Conservation (phyloP, 495 filamentous ascomycete species). For the Pseudoneurospora amorphoporcata region DNA sequence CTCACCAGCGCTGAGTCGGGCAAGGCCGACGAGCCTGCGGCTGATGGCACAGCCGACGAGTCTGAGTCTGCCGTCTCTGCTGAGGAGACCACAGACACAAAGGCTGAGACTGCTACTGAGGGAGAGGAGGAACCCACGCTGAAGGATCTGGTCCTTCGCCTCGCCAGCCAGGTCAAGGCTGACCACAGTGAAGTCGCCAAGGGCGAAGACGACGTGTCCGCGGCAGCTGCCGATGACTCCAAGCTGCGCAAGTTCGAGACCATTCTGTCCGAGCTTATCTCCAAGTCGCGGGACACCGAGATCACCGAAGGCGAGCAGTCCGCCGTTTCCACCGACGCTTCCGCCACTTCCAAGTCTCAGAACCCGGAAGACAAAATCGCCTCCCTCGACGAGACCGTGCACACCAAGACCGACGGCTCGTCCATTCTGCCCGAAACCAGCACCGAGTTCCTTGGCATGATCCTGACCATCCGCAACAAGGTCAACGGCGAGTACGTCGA, state of each 20-base stretch:
- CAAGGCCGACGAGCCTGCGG: conserved; percentile 3
- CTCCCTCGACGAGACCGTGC: conserved; percentile 2
- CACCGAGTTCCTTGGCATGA: conserved; percentile 48
- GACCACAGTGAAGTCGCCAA: background rate
- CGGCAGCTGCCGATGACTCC: conserved; percentile 9
- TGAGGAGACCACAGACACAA: background rate
- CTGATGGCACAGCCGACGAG: background rate
- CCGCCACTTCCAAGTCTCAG: background rate
- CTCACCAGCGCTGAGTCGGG: conserved; percentile 20
- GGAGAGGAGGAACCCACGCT: conserved; percentile 11
- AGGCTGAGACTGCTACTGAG: conserved; percentile 10
- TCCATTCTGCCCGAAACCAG: conserved; percentile 2
- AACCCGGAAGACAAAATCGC: conserved; percentile 1
- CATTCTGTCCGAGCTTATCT: conserved; percentile 29
- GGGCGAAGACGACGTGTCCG: conserved; percentile 2
- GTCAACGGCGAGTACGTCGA: conserved; percentile 56
- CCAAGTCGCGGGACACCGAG: conserved; percentile 9
- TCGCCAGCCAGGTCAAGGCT: conserved; percentile 9
- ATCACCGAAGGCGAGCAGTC: background rate
- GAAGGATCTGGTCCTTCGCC: conserved; percentile 19
- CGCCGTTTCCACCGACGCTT: background rate
- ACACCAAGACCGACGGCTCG: background rate
- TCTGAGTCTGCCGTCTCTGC: background rate
- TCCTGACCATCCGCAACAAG: conserved; percentile 58
- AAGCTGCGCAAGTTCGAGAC: conserved; percentile 30